Evolutionary conservation across 2,329 filamentous ascomycete species (phyloP), one percentile per base, ranked within the genome.

Genomic region (Gaeumannomyces sp.): DNA sequence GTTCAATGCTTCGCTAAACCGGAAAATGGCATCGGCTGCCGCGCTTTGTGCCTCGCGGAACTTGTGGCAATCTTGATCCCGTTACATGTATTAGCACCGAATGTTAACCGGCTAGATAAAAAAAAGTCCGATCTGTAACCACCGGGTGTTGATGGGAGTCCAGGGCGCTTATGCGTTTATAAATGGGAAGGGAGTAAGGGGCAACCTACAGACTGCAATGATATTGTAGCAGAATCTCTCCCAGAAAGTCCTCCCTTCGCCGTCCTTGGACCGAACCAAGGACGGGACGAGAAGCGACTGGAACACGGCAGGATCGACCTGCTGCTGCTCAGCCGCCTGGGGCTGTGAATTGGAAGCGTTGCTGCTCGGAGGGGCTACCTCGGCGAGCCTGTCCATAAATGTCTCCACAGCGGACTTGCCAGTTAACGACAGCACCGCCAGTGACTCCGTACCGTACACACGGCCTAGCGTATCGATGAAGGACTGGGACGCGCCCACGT

Each of bases 201-300:
- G 10, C 45, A 35, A 59, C 62, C n/a, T 45, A 64, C 62, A 58
- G 33, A 28, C 25, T 22, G 11, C 25, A 50, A 64, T 22, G 1
- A 10, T 27, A 6, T 29, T 64, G 13, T 16, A 22, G 57, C 62
- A 64, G 33, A 64, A 29, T n/a, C 62, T 33, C 22, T 59, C 56
- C 62, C 62, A 64, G 3, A 64, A 64, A 1, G 62, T 59, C 31
- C 16, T 6, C 3, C 56, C 56, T 14, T 28, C 13, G 0, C 8
- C 22, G 19, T 58, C 29, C 25, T 45, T 35, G 25, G 28, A 28
- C 27, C 3, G 7, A 16, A 38, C 56, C 13, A 59, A 31, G 16
- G n/a, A 27, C 4, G 62, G 62, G 22, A 22, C 27, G 29, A 64
- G 62, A 31, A 64, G 56, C 22, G 38, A 2, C 31, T 59, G n/a